phyloP scores from a whole-genome alignment of 441 rosid genomes.

The Oxalis stricta region DNA sequence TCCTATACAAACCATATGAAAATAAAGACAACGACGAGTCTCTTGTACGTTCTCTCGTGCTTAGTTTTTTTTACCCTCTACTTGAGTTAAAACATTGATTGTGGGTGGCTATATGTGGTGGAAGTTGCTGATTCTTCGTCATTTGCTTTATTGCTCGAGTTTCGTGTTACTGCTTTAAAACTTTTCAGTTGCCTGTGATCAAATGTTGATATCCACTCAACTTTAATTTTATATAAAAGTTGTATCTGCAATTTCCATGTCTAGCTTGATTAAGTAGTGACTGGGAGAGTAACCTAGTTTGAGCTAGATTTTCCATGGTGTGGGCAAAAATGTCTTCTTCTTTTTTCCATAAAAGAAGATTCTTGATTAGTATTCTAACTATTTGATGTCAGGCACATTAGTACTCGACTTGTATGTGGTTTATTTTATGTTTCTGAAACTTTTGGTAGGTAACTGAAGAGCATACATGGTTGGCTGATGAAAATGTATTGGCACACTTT shows the following conservation, averaged over 20 bases:
- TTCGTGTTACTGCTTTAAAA: neutral
- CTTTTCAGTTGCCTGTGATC: neutral
- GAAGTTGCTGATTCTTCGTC: constrained; percentile 1
- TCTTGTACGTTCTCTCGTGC: constrained; percentile 30
- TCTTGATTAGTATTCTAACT: too few relatives aligned
- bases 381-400: too few relatives aligned
- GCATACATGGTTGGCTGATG: constrained; percentile 83
- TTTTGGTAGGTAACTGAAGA: constrained; percentile 44
- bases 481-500: constrained; percentile 57
- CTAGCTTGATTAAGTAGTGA: too few relatives aligned
- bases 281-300: too few relatives aligned
- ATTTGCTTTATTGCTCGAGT: neutral
- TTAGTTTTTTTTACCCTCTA: neutral
- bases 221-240: neutral
- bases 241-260: too few relatives aligned
- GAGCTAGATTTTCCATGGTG: too few relatives aligned
- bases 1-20: constrained; percentile 53
- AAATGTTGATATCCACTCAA: neutral
- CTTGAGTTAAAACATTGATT: neutral
- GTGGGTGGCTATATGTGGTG: neutral
- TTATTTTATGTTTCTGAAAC: too few relatives aligned
- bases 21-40: constrained; percentile 45
- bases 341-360: too few relatives aligned
- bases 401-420: too few relatives aligned
- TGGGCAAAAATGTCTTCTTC: too few relatives aligned